A percentile compares a stretch with the other conserved stretches of the same genome.
Conservation (phyloP, 2,329 filamentous ascomycete genomes). For the Sphaerulina vaccinii region DNA sequence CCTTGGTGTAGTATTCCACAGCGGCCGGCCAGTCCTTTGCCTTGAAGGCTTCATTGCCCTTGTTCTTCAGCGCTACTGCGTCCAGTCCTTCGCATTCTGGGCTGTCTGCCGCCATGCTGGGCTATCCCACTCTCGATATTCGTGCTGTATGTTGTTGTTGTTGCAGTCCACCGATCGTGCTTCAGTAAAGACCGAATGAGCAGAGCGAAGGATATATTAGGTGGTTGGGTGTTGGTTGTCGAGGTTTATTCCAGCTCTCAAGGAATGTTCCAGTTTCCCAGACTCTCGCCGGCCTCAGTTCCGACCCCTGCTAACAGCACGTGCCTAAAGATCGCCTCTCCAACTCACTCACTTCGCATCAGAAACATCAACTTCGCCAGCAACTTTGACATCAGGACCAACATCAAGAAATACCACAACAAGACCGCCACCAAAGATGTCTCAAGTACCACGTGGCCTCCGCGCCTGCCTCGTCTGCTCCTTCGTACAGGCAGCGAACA, state of each 20-base stretch:
- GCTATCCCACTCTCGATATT: not conserved
- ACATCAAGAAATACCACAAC: not conserved
- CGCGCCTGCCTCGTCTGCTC: slow-evolving; percentile 99
- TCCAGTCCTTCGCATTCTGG: slow-evolving; percentile 44
- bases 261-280: not conserved
- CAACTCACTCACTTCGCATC: not conserved
- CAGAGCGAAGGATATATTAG: not conserved
- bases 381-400: too few relatives aligned
- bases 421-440: slow-evolving; percentile 32
- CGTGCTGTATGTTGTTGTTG: not conserved
- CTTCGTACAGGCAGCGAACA: slow-evolving; percentile 77
- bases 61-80: slow-evolving; percentile 81
- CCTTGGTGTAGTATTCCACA: slow-evolving; percentile 76
- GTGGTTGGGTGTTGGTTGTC: not conserved
- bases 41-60: slow-evolving; percentile 91
- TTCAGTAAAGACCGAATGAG: not conserved
- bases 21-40: slow-evolving; percentile 82
- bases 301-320: too few relatives aligned
- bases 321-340: not conserved
- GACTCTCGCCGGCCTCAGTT: too few relatives aligned
- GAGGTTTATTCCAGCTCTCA: not conserved
- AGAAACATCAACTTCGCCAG: not conserved
- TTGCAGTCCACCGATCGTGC: not conserved
- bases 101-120: not conserved
- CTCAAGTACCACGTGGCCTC: slow-evolving; percentile 67